phyloP scores from a whole-genome alignment of 106 monocot species.

The Dendrobium chrysotoxum region DNA sequence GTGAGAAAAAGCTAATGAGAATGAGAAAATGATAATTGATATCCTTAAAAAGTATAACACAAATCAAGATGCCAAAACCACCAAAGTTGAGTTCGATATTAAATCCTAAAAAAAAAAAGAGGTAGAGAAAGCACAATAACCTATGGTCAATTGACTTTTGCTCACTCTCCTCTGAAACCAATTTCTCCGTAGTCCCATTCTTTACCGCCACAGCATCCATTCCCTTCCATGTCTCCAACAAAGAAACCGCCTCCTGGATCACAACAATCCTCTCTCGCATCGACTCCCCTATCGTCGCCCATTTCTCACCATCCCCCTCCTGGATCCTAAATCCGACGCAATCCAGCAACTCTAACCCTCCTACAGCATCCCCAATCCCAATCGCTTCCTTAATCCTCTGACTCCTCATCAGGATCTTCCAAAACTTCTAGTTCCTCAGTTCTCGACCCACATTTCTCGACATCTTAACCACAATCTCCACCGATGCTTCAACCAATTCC shows the following conservation, averaged over 20 bases:
- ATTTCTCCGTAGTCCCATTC: neutral
- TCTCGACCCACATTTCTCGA: slow-evolving; percentile 56
- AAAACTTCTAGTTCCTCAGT: slow-evolving; percentile 64
- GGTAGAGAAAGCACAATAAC: slow-evolving; percentile 16
- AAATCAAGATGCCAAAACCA: neutral
- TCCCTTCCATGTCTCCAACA: slow-evolving; percentile 42
- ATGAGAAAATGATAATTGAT: neutral
- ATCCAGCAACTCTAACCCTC: slow-evolving; percentile 71
- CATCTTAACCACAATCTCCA: slow-evolving; percentile 49
- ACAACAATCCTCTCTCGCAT: slow-evolving; percentile 28
- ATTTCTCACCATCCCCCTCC: slow-evolving; percentile 71
- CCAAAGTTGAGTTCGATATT: neutral
- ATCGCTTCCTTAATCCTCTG: slow-evolving; percentile 81
- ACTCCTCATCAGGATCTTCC: slow-evolving; percentile 77
- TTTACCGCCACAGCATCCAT: slow-evolving; percentile 3
- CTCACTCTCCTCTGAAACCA: slow-evolving; percentile 3
- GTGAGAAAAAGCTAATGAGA: neutral
- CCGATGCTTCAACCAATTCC: slow-evolving; percentile 21
- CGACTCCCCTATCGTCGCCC: slow-evolving; percentile 59
- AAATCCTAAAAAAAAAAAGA: neutral
- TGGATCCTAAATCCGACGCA: slow-evolving; percentile 57
- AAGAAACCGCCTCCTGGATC: slow-evolving; percentile 34
- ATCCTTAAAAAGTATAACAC: neutral
- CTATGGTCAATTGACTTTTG: slow-evolving; percentile 43
- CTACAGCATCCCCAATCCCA: slow-evolving; percentile 42